A percentile compares a stretch with the other conserved stretches of the same genome.
These are phyloP conservation scores for Rhodosporidiobolus odoratus DNA, from an alignment of 768 basidiomycete species.

Conservation along the genomic window DNA sequence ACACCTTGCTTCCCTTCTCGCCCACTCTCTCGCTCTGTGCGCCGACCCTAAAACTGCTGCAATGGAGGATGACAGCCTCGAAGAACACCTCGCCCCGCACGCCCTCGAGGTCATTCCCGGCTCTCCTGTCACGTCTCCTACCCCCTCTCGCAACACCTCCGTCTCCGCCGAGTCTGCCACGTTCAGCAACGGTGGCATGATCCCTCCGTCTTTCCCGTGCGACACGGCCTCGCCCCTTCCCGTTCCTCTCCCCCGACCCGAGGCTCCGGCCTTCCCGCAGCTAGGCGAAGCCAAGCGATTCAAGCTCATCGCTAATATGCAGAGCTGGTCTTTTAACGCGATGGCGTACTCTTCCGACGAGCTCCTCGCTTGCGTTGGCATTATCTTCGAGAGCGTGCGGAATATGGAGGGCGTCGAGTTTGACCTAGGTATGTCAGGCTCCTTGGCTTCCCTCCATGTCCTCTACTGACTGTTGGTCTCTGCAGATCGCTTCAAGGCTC, in stretches of 20 bases:
- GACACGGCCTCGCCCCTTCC: constrained; percentile 47
- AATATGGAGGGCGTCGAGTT: constrained; percentile 62
- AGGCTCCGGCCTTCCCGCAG: constrained; percentile 19
- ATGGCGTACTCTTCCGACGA: constrained; percentile 75
- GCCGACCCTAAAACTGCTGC: not conserved
- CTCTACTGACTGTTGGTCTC: constrained; percentile 25
- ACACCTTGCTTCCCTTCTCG: constrained; percentile 40
- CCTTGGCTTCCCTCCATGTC: constrained; percentile 1
- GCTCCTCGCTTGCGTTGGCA: constrained; percentile 68
- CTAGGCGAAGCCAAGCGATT: constrained; percentile 48
- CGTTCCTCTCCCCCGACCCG: not conserved
- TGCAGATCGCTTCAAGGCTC: constrained; percentile 65
- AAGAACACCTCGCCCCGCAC: not conserved
- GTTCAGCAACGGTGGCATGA: constrained; percentile 17
- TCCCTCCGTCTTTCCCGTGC: constrained; percentile 9
- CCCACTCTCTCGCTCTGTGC: constrained; percentile 42
- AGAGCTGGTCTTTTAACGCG: constrained; percentile 86
- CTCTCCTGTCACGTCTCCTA: constrained; percentile 24
- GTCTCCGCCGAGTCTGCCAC: constrained; percentile 27
- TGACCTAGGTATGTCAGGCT: constrained; percentile 44
- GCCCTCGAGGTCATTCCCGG: constrained; percentile 30
- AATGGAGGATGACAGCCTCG: not conserved
- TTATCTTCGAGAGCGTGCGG: constrained; percentile 81
- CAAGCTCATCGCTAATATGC: constrained; percentile 63
- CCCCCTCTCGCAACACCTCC: constrained; percentile 26